phyloP scores from a whole-genome alignment of 176 grass and related monocot species.

The maize (Zea mays) region DNA sequence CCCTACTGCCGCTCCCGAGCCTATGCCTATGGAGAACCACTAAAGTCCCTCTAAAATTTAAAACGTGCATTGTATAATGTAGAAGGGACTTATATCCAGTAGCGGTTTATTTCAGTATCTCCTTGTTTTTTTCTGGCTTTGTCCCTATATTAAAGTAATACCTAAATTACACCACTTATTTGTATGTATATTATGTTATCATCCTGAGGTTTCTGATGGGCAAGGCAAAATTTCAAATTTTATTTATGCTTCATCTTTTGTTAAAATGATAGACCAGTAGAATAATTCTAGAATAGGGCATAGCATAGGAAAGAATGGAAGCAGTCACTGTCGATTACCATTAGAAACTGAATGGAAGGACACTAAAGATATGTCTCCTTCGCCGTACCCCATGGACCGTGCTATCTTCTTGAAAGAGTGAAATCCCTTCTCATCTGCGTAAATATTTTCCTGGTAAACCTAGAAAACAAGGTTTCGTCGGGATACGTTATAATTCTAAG shows the following conservation, averaged over 20 bases:
- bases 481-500: background rate
- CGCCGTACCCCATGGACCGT: constrained; percentile 60
- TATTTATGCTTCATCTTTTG: background rate
- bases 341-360: constrained; percentile 84
- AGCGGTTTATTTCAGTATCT: too few relatives aligned
- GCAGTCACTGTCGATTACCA: constrained; percentile 43
- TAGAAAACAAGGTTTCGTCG: constrained; percentile 23
- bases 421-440: constrained; percentile 64
- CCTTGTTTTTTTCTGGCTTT: too few relatives aligned
- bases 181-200: too few relatives aligned
- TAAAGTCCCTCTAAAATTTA: too few relatives aligned
- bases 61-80: too few relatives aligned
- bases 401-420: constrained; percentile 90
- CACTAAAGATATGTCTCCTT: constrained; percentile 58
- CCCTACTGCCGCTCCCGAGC: too few relatives aligned
- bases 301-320: constrained; percentile 13
- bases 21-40: too few relatives aligned
- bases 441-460: constrained; percentile 89
- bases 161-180: too few relatives aligned
- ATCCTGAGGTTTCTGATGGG: background rate
- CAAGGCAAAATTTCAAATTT: background rate
- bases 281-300: constrained; percentile 1
- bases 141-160: too few relatives aligned
- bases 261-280: background rate
- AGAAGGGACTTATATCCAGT: too few relatives aligned